Evolutionary conservation across 176 grass and related monocot genomes (phyloP), one percentile per base, ranked within the genome.

Genomic region (Poa annua): DNA sequence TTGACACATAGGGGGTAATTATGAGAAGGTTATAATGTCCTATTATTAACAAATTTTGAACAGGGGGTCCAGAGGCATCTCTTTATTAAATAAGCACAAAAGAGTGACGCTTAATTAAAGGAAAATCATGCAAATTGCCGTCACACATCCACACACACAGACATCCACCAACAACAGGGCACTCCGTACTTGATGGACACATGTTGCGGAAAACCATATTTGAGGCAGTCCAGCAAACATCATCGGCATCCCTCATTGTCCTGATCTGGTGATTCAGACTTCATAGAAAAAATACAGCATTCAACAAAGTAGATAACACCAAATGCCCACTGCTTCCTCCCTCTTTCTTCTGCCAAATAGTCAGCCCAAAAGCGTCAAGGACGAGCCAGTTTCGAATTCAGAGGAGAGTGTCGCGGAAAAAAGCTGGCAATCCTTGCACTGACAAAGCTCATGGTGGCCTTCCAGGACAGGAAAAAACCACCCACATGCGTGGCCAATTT

Each of bases 251-350:
- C 15, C 60, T 6, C 60, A 33, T 24, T 20, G 12, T 70, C 66
- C 66, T 70, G 66, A 70, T 70, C 66, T 70, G 20, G 38, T 5
- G 20, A 24, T 69, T 69, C 41, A 39, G 34, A 66, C 65, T 68
- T 68, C 33, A 36, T 35, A 67, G 4, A 68, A 68, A 68, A 68
- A n/a, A 12, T 12, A 25, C 17, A 3, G 4, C 57, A 11, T 5
- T 61, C 57, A 21, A 24, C 57, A 61, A 24, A 21, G 8, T 6
- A 61, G 57, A 24, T 26, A 6, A 11, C 57, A 61, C 11, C 57
- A 61, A 61, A 61, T 19, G 4, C 57, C 11, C 5, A 4, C 11
- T 54, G 51, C 61, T 13, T 13, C 61, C 26, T 61, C n/a, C 57
- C 22, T 55, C 19, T 11, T 4, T 25, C 57, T 1, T 19, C 35